Evolutionary conservation across 176 grass and related monocot genomes (phyloP), one percentile per base, ranked within the genome.

Genomic region (Oryza coarctata): DNA sequence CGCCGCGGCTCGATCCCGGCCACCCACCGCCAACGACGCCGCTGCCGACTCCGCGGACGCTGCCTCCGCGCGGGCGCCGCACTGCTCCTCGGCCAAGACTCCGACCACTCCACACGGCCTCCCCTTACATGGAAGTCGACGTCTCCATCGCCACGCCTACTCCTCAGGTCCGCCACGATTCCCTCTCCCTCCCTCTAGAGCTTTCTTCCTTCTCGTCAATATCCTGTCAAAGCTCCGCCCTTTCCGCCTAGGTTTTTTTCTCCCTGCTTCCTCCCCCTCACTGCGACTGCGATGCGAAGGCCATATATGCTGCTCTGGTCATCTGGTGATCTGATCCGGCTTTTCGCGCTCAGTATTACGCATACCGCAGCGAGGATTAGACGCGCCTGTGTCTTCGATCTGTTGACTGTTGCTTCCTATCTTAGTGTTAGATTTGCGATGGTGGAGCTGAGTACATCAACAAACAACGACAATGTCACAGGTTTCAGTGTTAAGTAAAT

Each of bases 101-200:
- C 41, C 50, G 20, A 34, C 63, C 69, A 17, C 15, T 47, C 52
- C 32, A 55, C 45, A 17, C 45, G 5, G 45, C 50, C 20, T 43
- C 7, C 65, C 20, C 60, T 58, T 58, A 49, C 87, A 93, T 89
- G 87, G 91, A 77, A 87, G 72, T 81, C 26, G 88, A 90, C 89
- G 85, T 93, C 76, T 85, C 85, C 72, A 90, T 90, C 65, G 65
- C 69, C 47, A 30, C 69, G 23, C 18, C 29, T 35, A n/a, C 31
- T 62, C 57, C n/a, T 22, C 57, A 86, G 84, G 84, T 80, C 17
- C 31, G 76, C 23, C 38, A 45, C 60, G 28, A 77, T 80, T 33
- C 71, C 67, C 35, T n/a, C n/a, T n/a, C n/a, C n/a, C n/a, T n/a
- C n/a, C 55, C n/a, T 60, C 55, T 4, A 23, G 55, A 58, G 55